Conservation (phyloP, 2,329 filamentous ascomycete genomes). For the Pestalotiopsis sp. region DNA sequence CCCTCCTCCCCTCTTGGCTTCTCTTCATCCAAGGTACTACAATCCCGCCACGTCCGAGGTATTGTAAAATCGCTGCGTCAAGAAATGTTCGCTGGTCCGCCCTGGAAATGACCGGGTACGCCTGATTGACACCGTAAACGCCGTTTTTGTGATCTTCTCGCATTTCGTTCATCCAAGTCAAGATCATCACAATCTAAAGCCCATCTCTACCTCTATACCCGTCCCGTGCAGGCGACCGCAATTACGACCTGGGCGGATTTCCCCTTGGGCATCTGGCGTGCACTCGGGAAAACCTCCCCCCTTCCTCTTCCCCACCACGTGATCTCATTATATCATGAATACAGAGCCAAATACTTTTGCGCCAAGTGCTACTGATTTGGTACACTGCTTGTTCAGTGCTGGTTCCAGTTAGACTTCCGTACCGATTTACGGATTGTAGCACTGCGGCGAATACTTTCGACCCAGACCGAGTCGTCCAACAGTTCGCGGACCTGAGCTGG, state of each 20-base stretch:
- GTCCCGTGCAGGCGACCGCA: not conserved
- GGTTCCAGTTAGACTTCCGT: slow-evolving; percentile 33
- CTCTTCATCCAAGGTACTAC: slow-evolving; percentile 6
- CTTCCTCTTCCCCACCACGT: not conserved
- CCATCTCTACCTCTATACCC: not conserved
- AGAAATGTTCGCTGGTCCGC: not conserved
- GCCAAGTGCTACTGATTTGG: no score
- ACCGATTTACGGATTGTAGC: slow-evolving; percentile 66
- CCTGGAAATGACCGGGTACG: slow-evolving; percentile 1
- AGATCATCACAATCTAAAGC: not conserved
- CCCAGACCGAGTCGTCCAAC: slow-evolving; percentile 89
- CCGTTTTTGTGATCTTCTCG: not conserved
- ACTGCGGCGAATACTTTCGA: slow-evolving; percentile 87
- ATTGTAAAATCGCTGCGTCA: slow-evolving; percentile 4
- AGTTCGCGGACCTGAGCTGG: slow-evolving; percentile 80
- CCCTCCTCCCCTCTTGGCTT: not conserved
- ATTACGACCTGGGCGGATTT: not conserved
- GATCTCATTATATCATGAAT: slow-evolving; percentile 1
- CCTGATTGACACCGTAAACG: not conserved
- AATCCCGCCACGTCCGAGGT: not conserved
- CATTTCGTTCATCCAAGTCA: slow-evolving; percentile 3
- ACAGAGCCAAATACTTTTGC: not conserved
- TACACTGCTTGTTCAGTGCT: slow-evolving; percentile 10
- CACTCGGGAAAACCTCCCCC: not conserved
- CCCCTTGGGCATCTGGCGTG: not conserved